Conservation (phyloP, 1,284 basidiomycete species). For the Melampsora americana region DNA sequence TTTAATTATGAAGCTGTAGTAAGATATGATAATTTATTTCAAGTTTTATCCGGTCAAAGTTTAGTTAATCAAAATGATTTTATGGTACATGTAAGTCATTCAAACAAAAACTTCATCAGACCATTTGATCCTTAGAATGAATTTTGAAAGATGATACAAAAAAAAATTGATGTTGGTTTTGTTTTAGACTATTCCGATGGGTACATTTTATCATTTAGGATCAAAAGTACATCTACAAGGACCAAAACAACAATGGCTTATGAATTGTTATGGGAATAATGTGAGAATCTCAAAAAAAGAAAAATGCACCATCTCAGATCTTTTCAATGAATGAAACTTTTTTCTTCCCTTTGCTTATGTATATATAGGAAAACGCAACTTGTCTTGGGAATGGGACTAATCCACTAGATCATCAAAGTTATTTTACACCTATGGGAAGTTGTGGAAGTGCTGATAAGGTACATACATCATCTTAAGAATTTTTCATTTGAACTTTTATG, state of each 20-base stretch:
- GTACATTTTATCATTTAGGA: slow-evolving; percentile 44
- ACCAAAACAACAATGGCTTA: slow-evolving; percentile 42
- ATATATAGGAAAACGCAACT: slow-evolving; percentile 11
- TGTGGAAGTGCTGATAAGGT: slow-evolving; percentile 10
- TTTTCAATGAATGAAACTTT: background rate
- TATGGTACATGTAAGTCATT: slow-evolving; percentile 42
- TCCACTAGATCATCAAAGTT: background rate
- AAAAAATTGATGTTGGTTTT: background rate
- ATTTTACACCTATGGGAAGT: slow-evolving; percentile 9
- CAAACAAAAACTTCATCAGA: no score
- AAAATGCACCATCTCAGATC: background rate
- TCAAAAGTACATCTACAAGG: slow-evolving; percentile 45
- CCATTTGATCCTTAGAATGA: background rate
- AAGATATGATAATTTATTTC: slow-evolving; percentile 42
- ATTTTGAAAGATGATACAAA: background rate
- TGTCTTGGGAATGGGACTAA: slow-evolving; percentile 24
- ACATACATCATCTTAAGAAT: no score
- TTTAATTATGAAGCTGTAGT: slow-evolving; percentile 9
- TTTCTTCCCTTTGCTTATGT: no score
- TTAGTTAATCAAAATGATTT: slow-evolving; percentile 45
- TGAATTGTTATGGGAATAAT: slow-evolving; percentile 39
- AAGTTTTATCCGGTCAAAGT: slow-evolving; percentile 46
- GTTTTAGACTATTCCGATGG: slow-evolving; percentile 2
- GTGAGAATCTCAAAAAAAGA: background rate
- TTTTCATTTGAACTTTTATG: no score